Evolutionary conservation across 2,329 filamentous ascomycete genomes (phyloP), one percentile per base, ranked within the genome.

Genomic region (Curvularia lunata): DNA sequence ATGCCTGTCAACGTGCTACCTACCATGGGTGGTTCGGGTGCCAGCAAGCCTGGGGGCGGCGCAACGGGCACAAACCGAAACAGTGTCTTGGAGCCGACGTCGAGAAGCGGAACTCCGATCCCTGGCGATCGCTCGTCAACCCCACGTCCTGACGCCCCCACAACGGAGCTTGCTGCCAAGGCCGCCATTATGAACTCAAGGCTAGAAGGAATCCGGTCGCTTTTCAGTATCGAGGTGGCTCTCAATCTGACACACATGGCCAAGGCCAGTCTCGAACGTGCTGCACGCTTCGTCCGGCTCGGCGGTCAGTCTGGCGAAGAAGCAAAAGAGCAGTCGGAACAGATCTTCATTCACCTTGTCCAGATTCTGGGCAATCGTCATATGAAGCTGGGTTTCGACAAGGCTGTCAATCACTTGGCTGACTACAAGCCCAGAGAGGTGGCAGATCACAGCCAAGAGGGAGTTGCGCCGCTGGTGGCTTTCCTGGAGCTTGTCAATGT

Each of bases 401-500:
- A 91, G 74, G 95, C 95, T 2, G 92, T 99, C 32, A 87, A 88
- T 27, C 95, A 99, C 77, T 84, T 99, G 16, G 92, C 92, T 1
- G 87, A 89, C 54, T 99, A 99, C 79, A 94, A 96, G 69, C 92
- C 95, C 40, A 88, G 93, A 16, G 90, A 96, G 64, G 88, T 91
- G 30, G 90, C 81, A 69, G 87, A 90, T 62, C 87, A 90, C 64
- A 86, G 86, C 68, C 83, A 88, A 63, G 81, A 85, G 32, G 91
- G 91, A 0, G 93, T 97, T 7, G 92, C 92, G 53, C 95, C 95
- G 1, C 84, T 99, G 4, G 92, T 97, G 45, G 97, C 91, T 0
- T 99, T 99, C 70, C 87, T 99, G 60, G 95, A 99, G 78, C 85
- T 99, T 27, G 95, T 99, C 75, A 99, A 99, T 73, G 94, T 99